phyloP scores from a whole-genome alignment of 1,284 basidiomycete genomes.

The Ustilago sp. region DNA sequence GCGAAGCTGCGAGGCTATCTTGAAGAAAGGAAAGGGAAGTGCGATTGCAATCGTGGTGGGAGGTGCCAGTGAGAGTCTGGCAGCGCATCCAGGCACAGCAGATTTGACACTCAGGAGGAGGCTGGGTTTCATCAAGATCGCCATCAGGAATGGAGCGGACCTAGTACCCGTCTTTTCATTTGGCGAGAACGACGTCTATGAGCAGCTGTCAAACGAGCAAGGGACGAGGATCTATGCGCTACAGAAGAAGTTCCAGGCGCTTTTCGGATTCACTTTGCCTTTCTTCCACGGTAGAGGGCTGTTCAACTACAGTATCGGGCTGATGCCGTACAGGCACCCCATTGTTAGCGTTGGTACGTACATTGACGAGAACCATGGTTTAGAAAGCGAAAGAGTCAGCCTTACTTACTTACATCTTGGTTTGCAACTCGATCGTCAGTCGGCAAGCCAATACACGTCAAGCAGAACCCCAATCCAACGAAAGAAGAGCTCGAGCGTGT shows the following conservation, averaged over 20 bases:
- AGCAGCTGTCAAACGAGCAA: slow-evolving; percentile 93
- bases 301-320: slow-evolving; percentile 77
- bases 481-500: slow-evolving; percentile 82
- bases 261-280: slow-evolving; percentile 97
- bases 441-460: slow-evolving; percentile 86
- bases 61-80: slow-evolving; percentile 92
- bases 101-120: slow-evolving; percentile 83
- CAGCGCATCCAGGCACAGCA: slow-evolving; percentile 92
- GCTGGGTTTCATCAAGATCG: slow-evolving; percentile 94
- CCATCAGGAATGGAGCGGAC: slow-evolving; percentile 82
- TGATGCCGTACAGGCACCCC: slow-evolving; percentile 92
- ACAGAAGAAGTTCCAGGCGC: slow-evolving; percentile 61
- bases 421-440: slow-evolving; percentile 68
- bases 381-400: no score
- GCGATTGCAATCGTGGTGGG: slow-evolving; percentile 96
- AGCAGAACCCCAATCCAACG: slow-evolving; percentile 81
- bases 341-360: slow-evolving; percentile 84
- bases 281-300: slow-evolving; percentile 84
- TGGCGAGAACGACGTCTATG: slow-evolving; percentile 98
- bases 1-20: slow-evolving; percentile 86
- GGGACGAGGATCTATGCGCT: slow-evolving; percentile 83
- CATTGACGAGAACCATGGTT: neutral
- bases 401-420: neutral
- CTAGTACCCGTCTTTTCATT: slow-evolving; percentile 74
- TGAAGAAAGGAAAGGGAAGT: slow-evolving; percentile 73